Conservation (phyloP, 108 stramenopile species). For the Fistulifera pelliculosa region DNA sequence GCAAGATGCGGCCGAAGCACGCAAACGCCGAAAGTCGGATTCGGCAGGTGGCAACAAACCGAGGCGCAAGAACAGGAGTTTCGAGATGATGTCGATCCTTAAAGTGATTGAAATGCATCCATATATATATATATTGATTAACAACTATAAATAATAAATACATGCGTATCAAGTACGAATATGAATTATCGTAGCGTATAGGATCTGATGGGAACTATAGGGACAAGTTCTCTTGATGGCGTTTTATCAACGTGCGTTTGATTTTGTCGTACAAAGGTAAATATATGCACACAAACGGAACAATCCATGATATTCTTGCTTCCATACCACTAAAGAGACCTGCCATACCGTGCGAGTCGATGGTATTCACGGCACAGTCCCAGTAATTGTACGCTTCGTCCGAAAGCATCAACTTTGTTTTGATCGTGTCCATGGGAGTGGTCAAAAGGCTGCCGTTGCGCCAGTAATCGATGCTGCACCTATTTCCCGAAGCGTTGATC, state of each 20-base stretch:
- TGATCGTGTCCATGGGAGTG: constrained; percentile 40
- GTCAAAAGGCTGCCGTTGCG: constrained; percentile 30
- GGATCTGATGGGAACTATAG: no score
- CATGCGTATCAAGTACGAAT: no score
- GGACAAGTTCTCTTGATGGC: background rate
- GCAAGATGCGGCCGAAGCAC: constrained; percentile 50
- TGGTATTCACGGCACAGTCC: constrained; percentile 11
- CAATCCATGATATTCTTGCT: constrained; percentile 37
- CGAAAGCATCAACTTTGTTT: constrained; percentile 34
- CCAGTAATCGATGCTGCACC: constrained; percentile 34
- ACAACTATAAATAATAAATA: no score
- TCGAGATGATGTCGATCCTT: constrained; percentile 72
- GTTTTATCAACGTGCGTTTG: background rate
- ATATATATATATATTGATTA: no score
- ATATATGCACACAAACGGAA: constrained; percentile 43
- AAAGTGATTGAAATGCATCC: no score
- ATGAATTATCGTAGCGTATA: no score
- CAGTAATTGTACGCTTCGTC: constrained; percentile 15
- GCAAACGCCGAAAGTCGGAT: constrained; percentile 33
- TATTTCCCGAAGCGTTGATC: constrained; percentile 14
- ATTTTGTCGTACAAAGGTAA: constrained; percentile 24
- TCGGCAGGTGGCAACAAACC: constrained; percentile 9
- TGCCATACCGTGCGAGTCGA: constrained; percentile 18
- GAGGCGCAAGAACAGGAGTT: constrained; percentile 62
- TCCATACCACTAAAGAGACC: constrained; percentile 25